Conservation (phyloP, 257 asterid genomes). For the Anisodus tanguticus region DNA sequence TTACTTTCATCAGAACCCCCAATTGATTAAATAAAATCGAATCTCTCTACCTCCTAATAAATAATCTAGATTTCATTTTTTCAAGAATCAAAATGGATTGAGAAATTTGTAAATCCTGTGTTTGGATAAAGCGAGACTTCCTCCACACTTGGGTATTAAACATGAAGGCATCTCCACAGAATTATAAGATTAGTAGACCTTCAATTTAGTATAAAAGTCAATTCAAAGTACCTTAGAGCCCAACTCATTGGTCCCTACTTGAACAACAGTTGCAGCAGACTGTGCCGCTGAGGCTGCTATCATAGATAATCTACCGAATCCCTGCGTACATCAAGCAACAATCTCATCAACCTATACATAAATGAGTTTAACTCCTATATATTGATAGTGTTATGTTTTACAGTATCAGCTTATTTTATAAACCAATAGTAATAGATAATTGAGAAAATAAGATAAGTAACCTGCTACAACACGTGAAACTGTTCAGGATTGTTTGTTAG, state of each 20-base stretch:
- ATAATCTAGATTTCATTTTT: not conserved
- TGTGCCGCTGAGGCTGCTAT: slow-evolving; percentile 89
- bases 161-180: slow-evolving; percentile 13
- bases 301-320: slow-evolving; percentile 81
- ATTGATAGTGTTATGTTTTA: not conserved
- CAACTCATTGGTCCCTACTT: slow-evolving; percentile 82
- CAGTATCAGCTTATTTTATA: not conserved
- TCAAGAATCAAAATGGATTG: not conserved
- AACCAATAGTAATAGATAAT: not conserved
- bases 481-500: too few relatives aligned
- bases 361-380: not conserved
- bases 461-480: not conserved
- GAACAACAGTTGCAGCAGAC: slow-evolving; percentile 85
- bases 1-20: not conserved
- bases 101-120: not conserved
- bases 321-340: slow-evolving; percentile 48
- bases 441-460: not conserved
- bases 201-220: not conserved
- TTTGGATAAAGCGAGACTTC: not conserved
- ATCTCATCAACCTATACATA: not conserved
- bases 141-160: not conserved
- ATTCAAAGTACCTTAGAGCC: slow-evolving; percentile 63
- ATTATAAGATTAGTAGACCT: not conserved
- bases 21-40: too few relatives aligned
- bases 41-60: not conserved